Base-by-base conservation (phyloP, 2,329 filamentous ascomycete species). In the Trichoderma lentiforme region DNA sequence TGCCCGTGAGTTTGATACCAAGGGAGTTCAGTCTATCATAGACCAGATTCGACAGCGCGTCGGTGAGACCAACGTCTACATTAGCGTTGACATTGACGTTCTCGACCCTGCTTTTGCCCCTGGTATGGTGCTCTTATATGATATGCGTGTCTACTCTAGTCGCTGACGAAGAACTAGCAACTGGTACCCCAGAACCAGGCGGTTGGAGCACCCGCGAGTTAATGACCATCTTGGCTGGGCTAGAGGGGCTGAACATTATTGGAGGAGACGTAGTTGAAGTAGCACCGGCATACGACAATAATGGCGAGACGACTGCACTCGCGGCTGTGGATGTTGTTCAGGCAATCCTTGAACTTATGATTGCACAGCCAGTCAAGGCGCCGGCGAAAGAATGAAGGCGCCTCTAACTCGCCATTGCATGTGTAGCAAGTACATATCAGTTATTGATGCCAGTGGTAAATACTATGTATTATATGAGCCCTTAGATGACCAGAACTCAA, bases 221-320 rank as follows among this genome's bases (percentile, higher is more conserved):
- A 74, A 94, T 96, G 73, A 85, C 91, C 6, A 93, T 97, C 70
- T 80, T 97, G 77, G 84, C 93, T 43, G 93, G 92, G 0, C 87
- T 97, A 32, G 93, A 96, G 81, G 88, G 85, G 0, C 80, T 97
- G 79, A 95, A 97, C 77, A 83, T 97, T 5, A 92, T 97, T 5
- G 94, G 93, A 0, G 93, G 92, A 0, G 93, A 97, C 82, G 88
- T 97, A 63, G 94, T 97, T 9, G 93, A 97, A 84, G 93, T 97
- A 4, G 88, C 91, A 34, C 94, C 93, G 0, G 91, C 91, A 26
- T 97, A 96, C 79, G 93, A 97, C 83, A 91, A 91, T 9, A 84
- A 84, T 12, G 92, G 89, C 1, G 93, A 96, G 83, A 90, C 89
- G 74, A 97, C 93, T 34, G 92, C 92, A 18, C 82, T 96, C 72